Conservation (phyloP, 371 early-diverging fungal species). For the Encephalitozoon romaleae region DNA sequence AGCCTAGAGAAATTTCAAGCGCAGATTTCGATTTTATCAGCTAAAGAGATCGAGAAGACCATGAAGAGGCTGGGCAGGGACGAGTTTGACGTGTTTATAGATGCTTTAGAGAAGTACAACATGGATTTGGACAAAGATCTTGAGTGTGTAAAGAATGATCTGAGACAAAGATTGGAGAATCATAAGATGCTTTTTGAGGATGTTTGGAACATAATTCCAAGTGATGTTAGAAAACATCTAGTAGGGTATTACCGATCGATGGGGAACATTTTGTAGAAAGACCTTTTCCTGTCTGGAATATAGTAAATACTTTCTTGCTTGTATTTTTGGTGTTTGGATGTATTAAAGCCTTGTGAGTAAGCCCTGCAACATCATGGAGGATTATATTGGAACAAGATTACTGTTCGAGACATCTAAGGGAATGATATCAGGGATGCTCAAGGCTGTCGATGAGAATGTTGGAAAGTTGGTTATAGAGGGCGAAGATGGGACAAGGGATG, state of each 20-base stretch:
- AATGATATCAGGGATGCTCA: neutral
- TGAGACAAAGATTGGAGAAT: neutral
- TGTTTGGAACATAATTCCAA: neutral
- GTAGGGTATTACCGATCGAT: neutral
- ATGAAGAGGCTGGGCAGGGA: neutral
- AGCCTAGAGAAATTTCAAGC: neutral
- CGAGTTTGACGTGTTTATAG: slow-evolving; percentile 6
- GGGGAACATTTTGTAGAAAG: neutral
- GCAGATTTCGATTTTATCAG: neutral
- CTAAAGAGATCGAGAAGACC: neutral
- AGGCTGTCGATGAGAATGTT: neutral
- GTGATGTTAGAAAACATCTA: neutral
- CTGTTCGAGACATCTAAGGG: slow-evolving; percentile 5
- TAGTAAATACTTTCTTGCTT: neutral
- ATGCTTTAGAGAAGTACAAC: slow-evolving; percentile 7
- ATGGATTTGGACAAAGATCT: neutral
- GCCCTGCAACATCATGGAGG: neutral
- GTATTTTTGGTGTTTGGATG: neutral
- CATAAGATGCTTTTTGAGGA: neutral
- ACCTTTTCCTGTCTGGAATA: neutral
- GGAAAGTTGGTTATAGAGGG: neutral
- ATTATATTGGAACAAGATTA: neutral
- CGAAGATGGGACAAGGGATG: neutral
- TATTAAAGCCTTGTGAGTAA: neutral
- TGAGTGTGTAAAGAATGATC: neutral